Evolutionary conservation across 2,329 filamentous ascomycete genomes (phyloP), one percentile per base, ranked within the genome.

Genomic region (Aspergillus sp.): DNA sequence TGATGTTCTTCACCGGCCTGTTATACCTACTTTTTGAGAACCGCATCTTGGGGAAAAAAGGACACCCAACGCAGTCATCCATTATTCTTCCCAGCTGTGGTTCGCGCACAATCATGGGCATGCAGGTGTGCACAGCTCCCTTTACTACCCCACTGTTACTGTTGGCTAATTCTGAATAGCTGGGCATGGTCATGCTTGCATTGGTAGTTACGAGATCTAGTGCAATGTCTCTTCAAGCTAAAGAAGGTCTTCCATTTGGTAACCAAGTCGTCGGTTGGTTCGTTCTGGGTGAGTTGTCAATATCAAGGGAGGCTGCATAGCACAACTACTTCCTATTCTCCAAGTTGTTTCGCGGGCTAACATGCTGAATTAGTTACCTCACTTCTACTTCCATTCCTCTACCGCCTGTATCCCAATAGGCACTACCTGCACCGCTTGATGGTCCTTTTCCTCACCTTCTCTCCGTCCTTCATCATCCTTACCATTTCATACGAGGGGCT

Each of bases 401-500:
- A 98, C 75, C 86, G 89, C 21, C 71, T 96, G 2, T 88, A 91
- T 65, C 89, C 92, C 1, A 95, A 91, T 74, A 89, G 83, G 67
- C 89, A 97, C 78, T 97, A 98, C 75, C 85, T 98, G 67, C 93
- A 98, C 75, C 89, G 93, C 23, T 82, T 99, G 4, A 84, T 93
- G 66, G 86, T 96, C 68, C 88, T 97, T 57, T 99, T 98, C 79
- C 82, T 99, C 52, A 91, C 93, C 5, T 98, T 96, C 73, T 90
- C 94, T 0, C 95, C 95, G 0, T 90, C 90, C 1, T 99, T 98
- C 77, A 90, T 99, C 72, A 94, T 99, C 70, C 86, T 99, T 54
- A 96, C 93, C 7, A 97, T 98, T 68, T 97, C 94, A 0, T 99
- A 96, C 78, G 95, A 99, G 76, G 94, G 94, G 0, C 83, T 99